These are phyloP conservation scores for Fraxinus baroniana DNA, from an alignment of 305 asterid genomes.

Conservation along the genomic window DNA sequence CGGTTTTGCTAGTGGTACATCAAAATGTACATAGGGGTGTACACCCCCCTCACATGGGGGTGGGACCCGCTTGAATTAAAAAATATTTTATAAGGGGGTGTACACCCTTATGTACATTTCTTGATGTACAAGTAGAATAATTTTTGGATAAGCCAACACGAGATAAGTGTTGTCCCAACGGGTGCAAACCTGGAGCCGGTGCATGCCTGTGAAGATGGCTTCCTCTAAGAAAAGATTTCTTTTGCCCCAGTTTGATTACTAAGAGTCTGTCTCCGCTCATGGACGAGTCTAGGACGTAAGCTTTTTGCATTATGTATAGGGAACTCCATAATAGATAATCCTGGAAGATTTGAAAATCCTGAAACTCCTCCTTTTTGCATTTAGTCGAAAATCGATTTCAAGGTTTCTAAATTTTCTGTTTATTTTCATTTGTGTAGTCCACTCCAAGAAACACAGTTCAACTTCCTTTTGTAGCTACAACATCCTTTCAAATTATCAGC, in stretches of 20 bases:
- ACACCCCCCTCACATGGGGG: too few species aligned
- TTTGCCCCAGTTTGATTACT: neutral
- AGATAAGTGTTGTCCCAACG: too few species aligned
- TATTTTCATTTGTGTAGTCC: constrained; percentile 13
- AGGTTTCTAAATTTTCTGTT: neutral
- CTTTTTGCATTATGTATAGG: neutral
- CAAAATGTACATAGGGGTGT: too few species aligned
- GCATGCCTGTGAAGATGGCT: neutral
- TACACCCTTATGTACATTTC: too few species aligned
- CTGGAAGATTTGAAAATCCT: neutral
- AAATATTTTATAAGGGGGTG: too few species aligned
- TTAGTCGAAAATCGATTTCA: neutral
- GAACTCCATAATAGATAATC: neutral
- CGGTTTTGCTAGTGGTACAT: too few species aligned
- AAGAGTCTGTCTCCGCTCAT: neutral
- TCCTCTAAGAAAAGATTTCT: neutral
- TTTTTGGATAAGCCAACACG: too few species aligned
- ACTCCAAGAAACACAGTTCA: constrained; percentile 26
- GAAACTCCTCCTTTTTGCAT: neutral
- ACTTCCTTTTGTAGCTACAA: constrained; percentile 17
- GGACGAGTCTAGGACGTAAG: neutral
- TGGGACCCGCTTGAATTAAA: too few species aligned
- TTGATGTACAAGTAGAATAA: too few species aligned
- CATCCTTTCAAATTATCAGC: constrained; percentile 32
- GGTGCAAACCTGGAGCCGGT: neutral